phyloP scores from a whole-genome alignment of 1,139 yeast genomes.

The Casaregolazyma lundiana region DNA sequence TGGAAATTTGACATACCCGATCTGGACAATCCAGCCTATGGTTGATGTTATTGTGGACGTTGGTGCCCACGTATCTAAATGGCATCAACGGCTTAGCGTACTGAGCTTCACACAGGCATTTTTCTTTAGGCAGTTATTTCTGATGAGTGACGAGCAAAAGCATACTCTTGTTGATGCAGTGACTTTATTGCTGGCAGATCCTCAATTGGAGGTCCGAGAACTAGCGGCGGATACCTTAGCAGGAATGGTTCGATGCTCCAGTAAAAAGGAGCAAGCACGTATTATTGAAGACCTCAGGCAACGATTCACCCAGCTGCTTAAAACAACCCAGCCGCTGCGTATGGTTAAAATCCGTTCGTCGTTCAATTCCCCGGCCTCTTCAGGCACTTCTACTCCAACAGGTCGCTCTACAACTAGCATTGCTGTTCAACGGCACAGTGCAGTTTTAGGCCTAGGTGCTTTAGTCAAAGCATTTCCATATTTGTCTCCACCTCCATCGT shows the following conservation, averaged over 20 bases:
- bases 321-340: slow-evolving; percentile 23
- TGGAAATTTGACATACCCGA: slow-evolving; percentile 55
- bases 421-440: slow-evolving; percentile 63
- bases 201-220: slow-evolving; percentile 70
- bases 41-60: slow-evolving; percentile 46
- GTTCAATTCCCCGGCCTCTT: slow-evolving; percentile 15
- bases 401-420: slow-evolving; percentile 23
- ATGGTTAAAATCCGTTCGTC: slow-evolving; percentile 16
- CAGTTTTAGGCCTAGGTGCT: slow-evolving; percentile 86
- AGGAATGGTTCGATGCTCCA: slow-evolving; percentile 76
- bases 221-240: slow-evolving; percentile 72
- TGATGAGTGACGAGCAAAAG: slow-evolving; percentile 49
- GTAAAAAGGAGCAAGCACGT: slow-evolving; percentile 48
- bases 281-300: slow-evolving; percentile 33
- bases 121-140: slow-evolving; percentile 66
- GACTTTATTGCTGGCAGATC: slow-evolving; percentile 52
- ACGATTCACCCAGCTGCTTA: slow-evolving; percentile 39
- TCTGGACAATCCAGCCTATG: slow-evolving; percentile 41
- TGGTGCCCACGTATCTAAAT: slow-evolving; percentile 39
- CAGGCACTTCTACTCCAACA: slow-evolving; percentile 23
- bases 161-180: slow-evolving; percentile 49
- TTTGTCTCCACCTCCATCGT: slow-evolving; percentile 82
- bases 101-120: slow-evolving; percentile 70
- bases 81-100: slow-evolving; percentile 66
- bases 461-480: slow-evolving; percentile 88